Conservation (phyloP, 768 basidiomycete genomes). For the Naganishia randhawae region DNA sequence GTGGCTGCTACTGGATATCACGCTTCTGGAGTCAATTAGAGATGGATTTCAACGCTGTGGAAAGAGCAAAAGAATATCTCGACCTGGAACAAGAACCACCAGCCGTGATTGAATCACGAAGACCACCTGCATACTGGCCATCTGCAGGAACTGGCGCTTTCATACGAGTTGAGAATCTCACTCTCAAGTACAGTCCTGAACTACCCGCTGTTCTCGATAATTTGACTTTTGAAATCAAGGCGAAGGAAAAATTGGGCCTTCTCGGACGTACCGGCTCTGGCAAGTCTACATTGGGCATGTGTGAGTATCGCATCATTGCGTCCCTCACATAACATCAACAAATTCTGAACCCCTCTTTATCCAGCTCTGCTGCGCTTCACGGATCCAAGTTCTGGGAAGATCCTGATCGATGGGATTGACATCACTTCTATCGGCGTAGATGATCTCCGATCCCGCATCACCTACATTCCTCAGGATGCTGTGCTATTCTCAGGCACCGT, state of each 20-base stretch:
- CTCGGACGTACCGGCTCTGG: conserved; percentile 68
- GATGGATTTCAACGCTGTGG: conserved; percentile 63
- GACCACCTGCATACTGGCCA: conserved; percentile 90
- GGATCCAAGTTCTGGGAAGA: conserved; percentile 70
- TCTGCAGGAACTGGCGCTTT: conserved; percentile 62
- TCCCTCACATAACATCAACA: conserved; percentile 61
- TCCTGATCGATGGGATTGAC: conserved; percentile 82
- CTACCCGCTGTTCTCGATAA: conserved; percentile 73
- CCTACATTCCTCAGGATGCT: conserved; percentile 50
- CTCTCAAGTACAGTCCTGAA: conserved; percentile 77
- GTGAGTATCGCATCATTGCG: not conserved
- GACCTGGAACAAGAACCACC: conserved; percentile 84
- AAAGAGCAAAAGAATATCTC: conserved; percentile 86
- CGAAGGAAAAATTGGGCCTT: conserved; percentile 71
- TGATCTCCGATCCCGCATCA: conserved; percentile 43
- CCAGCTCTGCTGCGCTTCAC: conserved; percentile 78
- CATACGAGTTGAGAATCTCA: conserved; percentile 68
- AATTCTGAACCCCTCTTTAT: not conserved
- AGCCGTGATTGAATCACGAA: conserved; percentile 64
- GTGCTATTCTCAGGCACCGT: conserved; percentile 69
- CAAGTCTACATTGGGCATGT: not conserved
- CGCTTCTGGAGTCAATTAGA: conserved; percentile 49
- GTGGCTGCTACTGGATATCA: conserved; percentile 48
- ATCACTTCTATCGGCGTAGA: conserved; percentile 68
- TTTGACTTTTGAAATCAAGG: conserved; percentile 68